Conservation (phyloP, 2,329 filamentous ascomycete species). For the Neurospora sp. region DNA sequence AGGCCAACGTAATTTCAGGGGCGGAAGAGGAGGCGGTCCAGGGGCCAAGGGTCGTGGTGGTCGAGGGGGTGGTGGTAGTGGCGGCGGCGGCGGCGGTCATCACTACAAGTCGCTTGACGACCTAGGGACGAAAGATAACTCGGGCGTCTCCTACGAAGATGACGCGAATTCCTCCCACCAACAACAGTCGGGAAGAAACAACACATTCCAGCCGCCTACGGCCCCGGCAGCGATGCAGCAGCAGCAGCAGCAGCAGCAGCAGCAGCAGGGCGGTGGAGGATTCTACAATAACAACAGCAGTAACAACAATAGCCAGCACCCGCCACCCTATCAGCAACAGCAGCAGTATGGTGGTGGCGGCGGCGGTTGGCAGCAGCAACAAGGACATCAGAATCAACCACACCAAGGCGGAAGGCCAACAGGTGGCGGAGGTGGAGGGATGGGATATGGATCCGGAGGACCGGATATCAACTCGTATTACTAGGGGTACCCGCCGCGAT, state of each 20-base stretch:
- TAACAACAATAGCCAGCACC: background rate
- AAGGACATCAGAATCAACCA: background rate
- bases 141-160: constrained; percentile 41
- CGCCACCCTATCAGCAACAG: background rate
- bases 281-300: background rate
- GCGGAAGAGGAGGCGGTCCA: constrained; percentile 30
- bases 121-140: constrained; percentile 39
- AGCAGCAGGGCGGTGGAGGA: background rate
- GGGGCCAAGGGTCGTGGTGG: constrained; percentile 6
- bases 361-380: background rate
- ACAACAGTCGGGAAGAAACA: background rate
- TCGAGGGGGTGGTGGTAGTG: constrained; percentile 27
- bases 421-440: background rate
- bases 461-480: background rate
- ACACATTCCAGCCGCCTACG: background rate
- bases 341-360: background rate
- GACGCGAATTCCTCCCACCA: constrained; percentile 2
- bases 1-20: constrained; percentile 25
- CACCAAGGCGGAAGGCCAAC: background rate
- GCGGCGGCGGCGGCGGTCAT: constrained; percentile 39
- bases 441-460: background rate
- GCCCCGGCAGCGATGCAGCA: background rate
- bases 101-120: constrained; percentile 62
- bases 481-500: background rate
- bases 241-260: background rate